Evolutionary conservation across 2,329 filamentous ascomycete species (phyloP), one percentile per base, ranked within the genome.

Genomic region (Neopestalotiopsis clavispora): DNA sequence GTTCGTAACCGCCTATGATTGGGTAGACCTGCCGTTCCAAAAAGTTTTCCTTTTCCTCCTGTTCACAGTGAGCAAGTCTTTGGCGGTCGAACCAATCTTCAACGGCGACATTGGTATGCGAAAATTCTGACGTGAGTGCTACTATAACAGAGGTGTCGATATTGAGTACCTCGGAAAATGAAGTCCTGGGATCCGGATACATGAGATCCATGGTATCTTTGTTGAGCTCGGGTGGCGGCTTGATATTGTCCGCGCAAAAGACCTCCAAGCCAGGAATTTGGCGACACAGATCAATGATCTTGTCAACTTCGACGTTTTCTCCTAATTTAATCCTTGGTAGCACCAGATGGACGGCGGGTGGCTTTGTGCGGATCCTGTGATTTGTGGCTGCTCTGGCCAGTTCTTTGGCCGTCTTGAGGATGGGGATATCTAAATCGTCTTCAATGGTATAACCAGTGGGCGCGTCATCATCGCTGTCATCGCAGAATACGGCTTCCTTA

Each of bases 111-210:
- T 72, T 69, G 4, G 75, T 74, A 75, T 94, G 91, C 1, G 90
- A 92, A 32, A 94, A 89, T 74, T 95, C 92, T 0, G 92, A 94
- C 1, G 91, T 87, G 2, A 94, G 82, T 4, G 91, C 92, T 4
- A 95, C 85, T 5, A 95, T 84, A 61, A 94, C 87, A 1, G 92
- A 94, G 67, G 89, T 90, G 77, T 91, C 90, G 67, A 91, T 84
- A 74, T 91, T 90, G 34, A 91, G 69, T 42, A 74, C 66, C 32
- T 73, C 42, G 0, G 75, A 73, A 58, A 78, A 75, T 14, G 67
- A 72, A 13, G 72, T 70, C 56, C 67, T 74, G 7, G 76, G 77
- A 32, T 71, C 73, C 30, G 77, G 76, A 17, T 73, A 73, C 76
- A 79, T 78, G 58, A 40, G 57, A 40, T 70, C 57, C 56, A 78